Percentiles rank a stretch among this genome's conserved stretches.
Conservation (phyloP, 495 filamentous ascomycete genomes). For the Xanthoparmelia taractica region DNA sequence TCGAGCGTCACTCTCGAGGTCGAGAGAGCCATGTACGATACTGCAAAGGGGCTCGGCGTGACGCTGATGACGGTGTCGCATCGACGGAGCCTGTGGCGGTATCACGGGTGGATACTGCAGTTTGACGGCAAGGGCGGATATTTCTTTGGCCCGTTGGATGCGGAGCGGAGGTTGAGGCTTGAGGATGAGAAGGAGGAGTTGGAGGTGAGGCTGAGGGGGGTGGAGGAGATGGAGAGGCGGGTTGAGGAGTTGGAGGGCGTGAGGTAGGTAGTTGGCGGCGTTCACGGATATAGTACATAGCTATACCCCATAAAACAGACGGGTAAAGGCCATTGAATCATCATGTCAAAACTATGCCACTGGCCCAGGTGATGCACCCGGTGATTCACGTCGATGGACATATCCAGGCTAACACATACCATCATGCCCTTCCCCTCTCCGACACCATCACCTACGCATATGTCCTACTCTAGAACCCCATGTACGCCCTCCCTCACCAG, state of each 20-base stretch:
- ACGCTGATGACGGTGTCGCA: constrained; percentile 96
- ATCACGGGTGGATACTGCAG: constrained; percentile 86
- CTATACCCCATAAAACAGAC: not conserved
- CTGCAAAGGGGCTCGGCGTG: constrained; percentile 80
- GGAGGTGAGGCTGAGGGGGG: constrained; percentile 6
- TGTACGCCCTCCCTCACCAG: not conserved
- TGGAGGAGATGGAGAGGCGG: constrained; percentile 21
- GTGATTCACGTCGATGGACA: not conserved
- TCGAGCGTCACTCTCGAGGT: constrained; percentile 86
- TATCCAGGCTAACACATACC: not conserved
- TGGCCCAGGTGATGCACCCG: not conserved
- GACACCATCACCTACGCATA: not conserved
- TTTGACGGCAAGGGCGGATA: constrained; percentile 92
- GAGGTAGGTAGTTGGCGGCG: not conserved
- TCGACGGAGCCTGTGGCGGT: constrained; percentile 87
- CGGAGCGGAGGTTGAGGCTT: constrained; percentile 71
- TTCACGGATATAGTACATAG: not conserved
- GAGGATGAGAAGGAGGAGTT: constrained; percentile 51
- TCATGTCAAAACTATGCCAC: not conserved
- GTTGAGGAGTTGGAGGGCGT: constrained; percentile 8
- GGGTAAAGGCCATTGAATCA: not conserved
- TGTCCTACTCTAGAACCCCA: not conserved
- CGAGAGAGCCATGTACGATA: constrained; percentile 94
- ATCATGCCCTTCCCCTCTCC: not conserved
- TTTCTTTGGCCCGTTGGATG: constrained; percentile 85